Evolutionary conservation across 2,329 filamentous ascomycete genomes (phyloP), one percentile per base, ranked within the genome.

Genomic region (Claviceps purpurea): DNA sequence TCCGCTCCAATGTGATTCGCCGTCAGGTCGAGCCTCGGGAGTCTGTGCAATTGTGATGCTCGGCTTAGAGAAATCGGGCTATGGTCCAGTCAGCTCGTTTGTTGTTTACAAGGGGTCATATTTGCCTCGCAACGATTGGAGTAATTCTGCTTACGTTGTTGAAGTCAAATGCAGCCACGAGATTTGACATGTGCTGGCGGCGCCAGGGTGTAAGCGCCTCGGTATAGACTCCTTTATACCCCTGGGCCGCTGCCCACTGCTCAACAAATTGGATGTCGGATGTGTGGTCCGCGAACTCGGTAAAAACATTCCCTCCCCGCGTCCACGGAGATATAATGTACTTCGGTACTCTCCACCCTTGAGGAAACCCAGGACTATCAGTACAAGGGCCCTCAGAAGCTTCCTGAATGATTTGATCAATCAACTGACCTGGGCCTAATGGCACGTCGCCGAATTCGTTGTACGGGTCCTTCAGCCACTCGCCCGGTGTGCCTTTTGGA

Each of bases 241-340:
- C 64, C 18, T 61, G 60, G 7, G 59, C 63, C 5, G 54, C 48
- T 4, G 57, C 56, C 72, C 72, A 75, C 54, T 71, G 58, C 59
- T 77, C 75, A 4, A 78, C 56, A 56, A 78, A 77, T 53, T 75
- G 62, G 37, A 77, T 75, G 52, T 77, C 74, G 0, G 74, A 77
- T 50, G 69, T 75, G 60, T 78, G 75, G 55, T 78, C 75, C 5
- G 70, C 69, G 26, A 71, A 70, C 61, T 78, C 75, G 6, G 73
- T 75, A 56, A 77, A 77, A 3, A 78, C 73, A 26, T 75, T 67
- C 14, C 70, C 71, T 26, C 75, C 74, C 7, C 74, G 71, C 1
- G 74, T 77, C 69, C 73, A 78, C 0, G 75, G 75, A 1, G 75
- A 77, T 50, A 78, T 66, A 59, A 78, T 75, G 56, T 73, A 73